Evolutionary conservation across 2,329 filamentous ascomycete species (phyloP), one percentile per base, ranked within the genome.

Genomic region (Massarina eburnea): DNA sequence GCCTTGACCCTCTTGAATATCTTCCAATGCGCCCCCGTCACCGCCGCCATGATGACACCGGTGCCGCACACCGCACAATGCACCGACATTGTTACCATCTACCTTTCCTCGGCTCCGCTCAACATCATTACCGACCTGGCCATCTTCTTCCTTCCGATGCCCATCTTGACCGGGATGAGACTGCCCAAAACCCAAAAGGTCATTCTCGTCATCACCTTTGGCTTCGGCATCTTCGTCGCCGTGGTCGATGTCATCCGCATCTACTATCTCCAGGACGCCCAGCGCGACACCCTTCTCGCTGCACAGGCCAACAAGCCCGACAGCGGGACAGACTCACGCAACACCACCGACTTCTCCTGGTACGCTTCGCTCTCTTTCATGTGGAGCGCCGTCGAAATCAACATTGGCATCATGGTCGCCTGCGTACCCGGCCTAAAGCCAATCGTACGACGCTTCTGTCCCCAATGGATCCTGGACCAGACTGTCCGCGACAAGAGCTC

Each of bases 371-470:
- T 91, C 4, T 89, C 89, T 0, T 86, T 95, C 63, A 92, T 96
- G 88, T 97, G 91, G 92, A 92, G 88, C 14, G 88, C 86, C 10
- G 84, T 96, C 43, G 91, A 96, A 68, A 90, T 96, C 62, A 94
- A 95, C 55, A 77, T 95, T 1, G 91, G 90, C 15, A 91, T 96
- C 57, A 86, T 91, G 53, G 95, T 89, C 63, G 91, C 88, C 33
- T 96, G 91, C 59, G 88, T 96, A n/a, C 92, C 92, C 8, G 92
- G 88, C 0, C 74, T 96, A 51, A 96, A 96, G 66, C 91, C 92
- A 1, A 75, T 97, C 6, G 84, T 92, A 44, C 81, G 88, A 32
- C 73, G 80, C 9, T 76, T 84, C 45, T 56, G 83, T 26, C 82
- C 82, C 4, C 74, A 73, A 39, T 71, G 83, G 68, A 73, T 85